Conservation (phyloP, 2,329 filamentous ascomycete species). For the Grosmannia clavigera region DNA sequence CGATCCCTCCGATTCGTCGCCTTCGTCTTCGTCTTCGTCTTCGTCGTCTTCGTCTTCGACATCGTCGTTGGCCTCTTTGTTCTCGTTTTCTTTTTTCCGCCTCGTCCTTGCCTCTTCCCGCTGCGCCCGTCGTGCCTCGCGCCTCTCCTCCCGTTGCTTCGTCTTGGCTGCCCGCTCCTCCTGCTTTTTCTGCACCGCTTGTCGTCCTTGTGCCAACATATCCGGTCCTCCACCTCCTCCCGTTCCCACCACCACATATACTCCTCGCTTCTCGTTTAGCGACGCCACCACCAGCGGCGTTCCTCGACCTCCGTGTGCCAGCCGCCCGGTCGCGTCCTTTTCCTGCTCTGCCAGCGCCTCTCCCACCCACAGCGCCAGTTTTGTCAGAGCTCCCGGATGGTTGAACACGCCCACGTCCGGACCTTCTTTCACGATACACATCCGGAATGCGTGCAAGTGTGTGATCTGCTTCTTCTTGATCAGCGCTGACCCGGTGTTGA, state of each 20-base stretch:
- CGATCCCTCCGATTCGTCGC: constrained; percentile 27
- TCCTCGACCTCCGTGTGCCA: constrained; percentile 56
- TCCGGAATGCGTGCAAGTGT: constrained; percentile 81
- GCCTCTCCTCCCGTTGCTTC: constrained; percentile 47
- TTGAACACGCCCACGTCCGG: constrained; percentile 86
- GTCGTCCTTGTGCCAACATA: constrained; percentile 51
- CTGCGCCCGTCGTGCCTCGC: constrained; percentile 16
- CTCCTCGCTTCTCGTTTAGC: constrained; percentile 71
- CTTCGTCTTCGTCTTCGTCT: constrained; percentile 32
- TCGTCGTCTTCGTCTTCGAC: constrained; percentile 1
- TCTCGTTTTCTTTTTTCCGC: constrained; percentile 25
- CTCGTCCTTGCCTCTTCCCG: constrained; percentile 45
- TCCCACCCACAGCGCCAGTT: constrained; percentile 85
- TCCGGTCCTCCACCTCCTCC: constrained; percentile 74
- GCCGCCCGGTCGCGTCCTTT: constrained; percentile 57
- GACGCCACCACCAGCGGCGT: constrained; percentile 85
- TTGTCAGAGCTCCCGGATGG: constrained; percentile 84
- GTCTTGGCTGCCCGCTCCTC: constrained; percentile 52
- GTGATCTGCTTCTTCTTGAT: constrained; percentile 92
- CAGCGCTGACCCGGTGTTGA: constrained; percentile 80
- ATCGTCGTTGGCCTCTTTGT: background rate
- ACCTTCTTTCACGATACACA: constrained; percentile 91
- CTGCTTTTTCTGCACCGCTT: constrained; percentile 49
- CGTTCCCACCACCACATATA: constrained; percentile 88
- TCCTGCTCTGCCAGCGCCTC: constrained; percentile 89